Evolutionary conservation across 2,329 filamentous ascomycete species (phyloP).

Genomic region (Cryphonectria japonica): DNA sequence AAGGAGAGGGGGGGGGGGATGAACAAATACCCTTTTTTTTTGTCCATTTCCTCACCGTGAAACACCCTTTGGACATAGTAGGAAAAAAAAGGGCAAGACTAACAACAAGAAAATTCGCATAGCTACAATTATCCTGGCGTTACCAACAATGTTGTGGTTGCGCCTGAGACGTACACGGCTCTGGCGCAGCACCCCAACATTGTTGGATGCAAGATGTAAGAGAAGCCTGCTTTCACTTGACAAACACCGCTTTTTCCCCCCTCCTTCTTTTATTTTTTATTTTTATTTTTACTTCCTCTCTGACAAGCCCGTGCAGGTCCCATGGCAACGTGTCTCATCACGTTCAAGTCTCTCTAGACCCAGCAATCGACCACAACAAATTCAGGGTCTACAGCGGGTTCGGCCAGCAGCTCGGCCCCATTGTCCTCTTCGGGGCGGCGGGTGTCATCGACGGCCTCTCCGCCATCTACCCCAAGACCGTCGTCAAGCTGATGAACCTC

Average conservation of each 20-base stretch:
- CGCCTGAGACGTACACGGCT: constrained; percentile 59
- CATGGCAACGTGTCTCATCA: constrained; percentile 69
- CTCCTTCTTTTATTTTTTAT: no score
- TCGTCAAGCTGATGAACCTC: constrained; percentile 60
- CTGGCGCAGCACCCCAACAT: constrained; percentile 67
- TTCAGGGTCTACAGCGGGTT: constrained; percentile 69
- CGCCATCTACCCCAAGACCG: constrained; percentile 65
- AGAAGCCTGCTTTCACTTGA: neutral
- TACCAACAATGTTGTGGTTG: constrained; percentile 64
- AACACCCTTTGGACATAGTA: neutral
- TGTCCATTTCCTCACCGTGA: neutral
- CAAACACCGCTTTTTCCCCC: no score
- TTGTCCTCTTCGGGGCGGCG: constrained; percentile 64
- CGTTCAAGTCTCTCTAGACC: constrained; percentile 64
- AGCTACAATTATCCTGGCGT: constrained; percentile 65
- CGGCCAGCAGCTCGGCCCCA: constrained; percentile 68
- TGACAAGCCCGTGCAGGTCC: constrained; percentile 41
- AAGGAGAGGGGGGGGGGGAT: neutral
- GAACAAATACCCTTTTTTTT: neutral
- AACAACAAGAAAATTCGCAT: neutral
- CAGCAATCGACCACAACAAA: constrained; percentile 61
- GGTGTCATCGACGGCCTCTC: constrained; percentile 70
- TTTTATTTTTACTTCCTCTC: no score
- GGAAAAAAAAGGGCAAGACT: neutral
- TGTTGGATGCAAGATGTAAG: constrained; percentile 66